Evolutionary conservation across 768 basidiomycete genomes (phyloP), one percentile per base, ranked within the genome.

Genomic region (Rhizopogon sp.): DNA sequence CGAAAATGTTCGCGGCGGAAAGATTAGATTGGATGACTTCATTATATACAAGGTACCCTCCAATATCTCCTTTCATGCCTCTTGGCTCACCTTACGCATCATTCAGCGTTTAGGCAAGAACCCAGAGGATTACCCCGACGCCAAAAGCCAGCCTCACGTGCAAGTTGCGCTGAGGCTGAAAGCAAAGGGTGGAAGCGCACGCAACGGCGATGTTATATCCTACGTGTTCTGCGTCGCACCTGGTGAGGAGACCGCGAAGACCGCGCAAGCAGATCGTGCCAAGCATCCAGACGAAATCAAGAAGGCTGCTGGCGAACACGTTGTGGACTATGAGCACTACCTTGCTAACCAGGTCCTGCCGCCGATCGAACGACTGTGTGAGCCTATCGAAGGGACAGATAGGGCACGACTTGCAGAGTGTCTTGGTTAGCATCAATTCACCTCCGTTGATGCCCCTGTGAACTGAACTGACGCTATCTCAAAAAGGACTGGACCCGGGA

Each of bases 61-160:
- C 1, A 3, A 8, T n/a, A 37, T 33, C 33, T 25, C 13, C n/a
- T 22, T 9, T 33, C 4, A 6, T 2, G 7, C 2, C 39, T 8
- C 39, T 39, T 44, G 17, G 28, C 11, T 44, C 43, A 40, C 42
- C 39, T 46, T 2, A 22, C n/a, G 51, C 1, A 28, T 8, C 37
- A 31, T 47, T 31, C 64, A 97, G 93, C 89, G 97, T 53, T 77
- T 99, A 53, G 92, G 97, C 13, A 98, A 98, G 75, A 92, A 92
- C 58, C 96, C 96, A 0, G 90, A 96, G 62, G 95, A 97, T 63
- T 99, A 98, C 66, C 95, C 96, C 0, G 96, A 98, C 66, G 89
- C 84, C 6, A 98, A 98, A 71, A 85, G 78, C 39, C 95, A 95
- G 62, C 97, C 97, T 1, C 97, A 99, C 64, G 96, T 98, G 1